phyloP scores from a whole-genome alignment of 176 grass and related monocot species.

The Coix lacrymajobi region DNA sequence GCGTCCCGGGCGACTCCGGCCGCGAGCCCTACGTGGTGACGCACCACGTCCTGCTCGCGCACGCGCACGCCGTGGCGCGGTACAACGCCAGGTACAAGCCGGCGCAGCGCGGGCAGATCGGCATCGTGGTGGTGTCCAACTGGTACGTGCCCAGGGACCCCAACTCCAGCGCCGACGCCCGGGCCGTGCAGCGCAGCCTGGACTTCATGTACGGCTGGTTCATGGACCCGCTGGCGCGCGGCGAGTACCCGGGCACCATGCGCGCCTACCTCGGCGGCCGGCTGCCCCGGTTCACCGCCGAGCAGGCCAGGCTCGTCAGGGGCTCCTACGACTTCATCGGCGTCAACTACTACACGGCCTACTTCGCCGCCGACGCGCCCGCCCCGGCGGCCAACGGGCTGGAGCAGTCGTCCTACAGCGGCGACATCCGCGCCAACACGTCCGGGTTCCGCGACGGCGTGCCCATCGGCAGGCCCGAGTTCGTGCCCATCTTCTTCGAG shows the following conservation, averaged over 20 bases:
- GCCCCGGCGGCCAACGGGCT: conserved; percentile 14
- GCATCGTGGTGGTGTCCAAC: conserved; percentile 39
- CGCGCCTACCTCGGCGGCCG: conserved; percentile 35
- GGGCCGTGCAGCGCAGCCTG: conserved; percentile 41
- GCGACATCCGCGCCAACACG: conserved; percentile 40
- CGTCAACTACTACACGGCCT: conserved; percentile 71
- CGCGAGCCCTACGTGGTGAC: conserved; percentile 58
- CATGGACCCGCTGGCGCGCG: conserved; percentile 57
- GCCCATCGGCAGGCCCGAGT: conserved; percentile 28
- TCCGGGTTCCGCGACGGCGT: conserved; percentile 13
- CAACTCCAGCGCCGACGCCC: conserved; percentile 16
- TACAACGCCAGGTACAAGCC: conserved; percentile 57
- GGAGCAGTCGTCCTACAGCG: conserved; percentile 3
- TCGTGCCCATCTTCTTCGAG: conserved; percentile 38
- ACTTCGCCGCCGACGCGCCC: conserved; percentile 24
- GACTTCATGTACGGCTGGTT: conserved; percentile 85
- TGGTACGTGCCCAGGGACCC: conserved; percentile 64
- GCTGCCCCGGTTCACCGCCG: conserved; percentile 52
- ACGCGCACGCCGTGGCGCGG: conserved; percentile 36
- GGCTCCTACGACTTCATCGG: conserved; percentile 69
- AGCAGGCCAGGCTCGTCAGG: conserved; percentile 24
- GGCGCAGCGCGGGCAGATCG: conserved; percentile 56
- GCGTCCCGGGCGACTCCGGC: conserved; percentile 39
- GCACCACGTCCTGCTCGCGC: conserved; percentile 55
- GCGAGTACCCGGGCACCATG: conserved; percentile 73